Evolutionary conservation across 2,329 filamentous ascomycete genomes (phyloP), one percentile per base, ranked within the genome.

Genomic region (Trichoderma atrobrunneum): DNA sequence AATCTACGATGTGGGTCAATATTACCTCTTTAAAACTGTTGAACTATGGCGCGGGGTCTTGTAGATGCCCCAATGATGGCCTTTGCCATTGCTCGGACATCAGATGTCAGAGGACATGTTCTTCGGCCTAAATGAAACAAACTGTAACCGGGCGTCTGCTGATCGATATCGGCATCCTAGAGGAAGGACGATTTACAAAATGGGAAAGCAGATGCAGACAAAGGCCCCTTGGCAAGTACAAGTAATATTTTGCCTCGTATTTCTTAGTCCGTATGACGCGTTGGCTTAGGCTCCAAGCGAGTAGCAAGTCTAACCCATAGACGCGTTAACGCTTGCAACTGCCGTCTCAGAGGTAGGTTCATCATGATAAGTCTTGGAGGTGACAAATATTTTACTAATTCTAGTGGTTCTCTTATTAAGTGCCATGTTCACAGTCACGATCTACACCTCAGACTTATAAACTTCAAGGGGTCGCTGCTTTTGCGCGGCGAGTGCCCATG

Each of bases 381-480:
- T 51, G 43, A 51, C n/a, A 21, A 51, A 12, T 21, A 8, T 11
- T 12, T 51, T 48, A 48, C 10, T 21, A 21, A 51, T 51, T 51
- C 5, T 0, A 5, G 4, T 51, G n/a, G 4, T 21, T 10, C 1
- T 21, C 4, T 6, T 3, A 48, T 11, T 0, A 11, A 12, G 1
- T 21, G 0, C 18, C n/a, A 21, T 21, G 8, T 0, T 12, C 21
- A n/a, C 18, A 48, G n/a, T 21, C 43, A 51, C 10, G 12, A 3
- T 21, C 2, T 21, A n/a, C 43, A 21, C 10, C 5, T 3, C 10
- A n/a, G n/a, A n/a, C n/a, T 12, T 21, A 51, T 51, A 21, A 21
- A 12, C n/a, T 12, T 51, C 8, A 21, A 10, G 43, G 10, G 43
- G 43, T 12, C 10, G 43, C 43, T 11, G 10, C n/a, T 21, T 51